Conservation (phyloP, 371 early-diverging fungal species). For the Mortierella sp. region DNA sequence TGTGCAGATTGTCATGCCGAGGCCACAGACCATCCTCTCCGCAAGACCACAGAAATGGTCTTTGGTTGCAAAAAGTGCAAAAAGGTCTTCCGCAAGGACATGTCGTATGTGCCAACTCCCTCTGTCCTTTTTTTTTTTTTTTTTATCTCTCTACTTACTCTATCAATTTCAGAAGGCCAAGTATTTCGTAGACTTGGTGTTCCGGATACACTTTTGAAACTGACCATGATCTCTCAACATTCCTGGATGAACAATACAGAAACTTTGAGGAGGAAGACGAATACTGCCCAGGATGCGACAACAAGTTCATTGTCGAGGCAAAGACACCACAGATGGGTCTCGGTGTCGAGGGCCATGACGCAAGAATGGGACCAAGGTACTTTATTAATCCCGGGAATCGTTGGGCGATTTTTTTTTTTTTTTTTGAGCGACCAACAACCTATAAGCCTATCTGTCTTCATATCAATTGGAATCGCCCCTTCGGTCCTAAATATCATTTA, state of each 20-base stretch:
- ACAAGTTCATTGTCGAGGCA: conserved; percentile 95
- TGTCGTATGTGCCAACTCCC: conserved; percentile 74
- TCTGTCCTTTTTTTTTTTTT: background rate
- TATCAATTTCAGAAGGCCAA: no score
- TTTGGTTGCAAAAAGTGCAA: conserved; percentile 98
- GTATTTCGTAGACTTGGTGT: no score
- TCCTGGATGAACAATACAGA: no score
- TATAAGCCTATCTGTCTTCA: no score
- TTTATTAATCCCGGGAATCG: no score
- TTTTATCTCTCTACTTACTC: background rate
- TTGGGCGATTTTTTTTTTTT: no score
- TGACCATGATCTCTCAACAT: no score
- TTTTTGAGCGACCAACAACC: no score
- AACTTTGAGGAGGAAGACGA: conserved; percentile 95
- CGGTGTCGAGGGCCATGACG: conserved; percentile 93
- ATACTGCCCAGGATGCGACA: conserved; percentile 98
- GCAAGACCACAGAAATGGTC: conserved; percentile 90
- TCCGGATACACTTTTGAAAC: no score
- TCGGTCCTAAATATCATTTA: no score
- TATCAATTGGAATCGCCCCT: no score
- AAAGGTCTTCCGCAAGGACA: conserved; percentile 95
- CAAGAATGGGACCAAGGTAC: conserved; percentile 77
- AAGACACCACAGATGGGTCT: conserved; percentile 84
- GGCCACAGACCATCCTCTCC: conserved; percentile 78
- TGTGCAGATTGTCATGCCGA: conserved; percentile 97